These are phyloP conservation scores for Senna tora DNA, from an alignment of 306 rosid genomes.

Conservation along the genomic window DNA sequence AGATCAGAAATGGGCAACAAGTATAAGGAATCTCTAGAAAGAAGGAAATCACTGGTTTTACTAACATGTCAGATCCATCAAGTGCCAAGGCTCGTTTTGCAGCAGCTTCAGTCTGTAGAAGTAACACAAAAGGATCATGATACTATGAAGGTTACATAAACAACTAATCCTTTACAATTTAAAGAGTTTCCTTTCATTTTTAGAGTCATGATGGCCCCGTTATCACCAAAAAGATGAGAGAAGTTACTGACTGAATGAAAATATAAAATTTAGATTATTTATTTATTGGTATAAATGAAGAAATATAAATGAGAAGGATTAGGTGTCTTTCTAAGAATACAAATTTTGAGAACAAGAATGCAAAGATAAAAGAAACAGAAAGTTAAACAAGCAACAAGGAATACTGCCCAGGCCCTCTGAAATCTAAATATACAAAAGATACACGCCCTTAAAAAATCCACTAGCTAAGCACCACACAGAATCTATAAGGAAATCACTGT, in stretches of 20 bases:
- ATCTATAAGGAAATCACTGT: no score
- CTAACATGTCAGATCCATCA: conserved; percentile 96
- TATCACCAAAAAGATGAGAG: no score
- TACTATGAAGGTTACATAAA: neutral
- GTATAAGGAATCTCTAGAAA: conserved; percentile 9
- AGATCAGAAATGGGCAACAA: conserved; percentile 17
- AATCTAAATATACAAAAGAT: no score
- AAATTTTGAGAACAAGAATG: no score
- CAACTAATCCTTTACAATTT: neutral
- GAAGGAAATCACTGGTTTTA: conserved; percentile 32
- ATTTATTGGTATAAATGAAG: no score
- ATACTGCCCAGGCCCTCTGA: no score
- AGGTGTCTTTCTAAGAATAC: no score
- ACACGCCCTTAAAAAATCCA: no score
- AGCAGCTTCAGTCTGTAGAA: conserved; percentile 85
- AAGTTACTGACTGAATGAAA: neutral
- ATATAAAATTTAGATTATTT: neutral
- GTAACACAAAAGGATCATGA: conserved; percentile 31
- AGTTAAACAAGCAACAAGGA: no score
- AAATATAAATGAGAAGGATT: no score
- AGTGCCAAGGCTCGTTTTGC: conserved; percentile 89
- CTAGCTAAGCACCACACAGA: no score
- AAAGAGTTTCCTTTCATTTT: neutral
- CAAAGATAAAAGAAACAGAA: no score
- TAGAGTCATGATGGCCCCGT: conserved; percentile 6